These are phyloP conservation scores for Vigna trinervia DNA, from an alignment of 306 rosid species.

Conservation along the genomic window DNA sequence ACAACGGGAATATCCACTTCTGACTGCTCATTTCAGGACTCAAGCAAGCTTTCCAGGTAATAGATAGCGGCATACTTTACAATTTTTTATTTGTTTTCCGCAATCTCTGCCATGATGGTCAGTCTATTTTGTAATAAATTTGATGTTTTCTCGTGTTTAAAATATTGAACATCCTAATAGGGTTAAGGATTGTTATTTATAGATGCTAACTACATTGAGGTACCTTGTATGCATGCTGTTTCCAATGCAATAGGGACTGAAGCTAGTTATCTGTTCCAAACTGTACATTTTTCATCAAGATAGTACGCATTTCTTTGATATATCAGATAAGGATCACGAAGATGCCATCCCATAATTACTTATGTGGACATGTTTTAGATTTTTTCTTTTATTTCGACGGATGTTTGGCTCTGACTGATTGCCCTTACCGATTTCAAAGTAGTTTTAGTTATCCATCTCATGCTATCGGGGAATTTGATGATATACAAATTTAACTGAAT, in stretches of 20 bases:
- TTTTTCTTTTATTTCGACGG: background rate
- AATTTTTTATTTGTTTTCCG: background rate
- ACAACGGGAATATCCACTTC: constrained; percentile 53
- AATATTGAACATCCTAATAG: constrained; percentile 17
- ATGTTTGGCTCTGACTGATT: constrained; percentile 16
- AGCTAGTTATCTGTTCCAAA: background rate
- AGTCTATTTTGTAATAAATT: constrained; percentile 10
- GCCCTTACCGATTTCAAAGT: background rate
- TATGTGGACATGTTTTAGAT: background rate
- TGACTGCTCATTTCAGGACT: constrained; percentile 55
- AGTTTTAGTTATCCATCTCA: constrained; percentile 10
- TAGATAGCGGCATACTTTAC: constrained; percentile 18
- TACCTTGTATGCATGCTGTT: constrained; percentile 10
- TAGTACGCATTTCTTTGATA: background rate
- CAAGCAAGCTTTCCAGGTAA: constrained; percentile 58
- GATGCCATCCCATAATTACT: constrained; percentile 1
- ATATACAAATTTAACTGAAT: background rate
- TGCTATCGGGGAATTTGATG: background rate
- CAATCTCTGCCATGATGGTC: constrained; percentile 4
- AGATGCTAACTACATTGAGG: background rate
- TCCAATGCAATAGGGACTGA: background rate
- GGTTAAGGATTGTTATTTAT: background rate
- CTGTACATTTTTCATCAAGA: constrained; percentile 4
- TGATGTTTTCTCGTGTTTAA: constrained; percentile 24
- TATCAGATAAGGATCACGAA: constrained; percentile 20